Conservation (phyloP, 257 asterid genomes). For the Fraxinus cuspidata region DNA sequence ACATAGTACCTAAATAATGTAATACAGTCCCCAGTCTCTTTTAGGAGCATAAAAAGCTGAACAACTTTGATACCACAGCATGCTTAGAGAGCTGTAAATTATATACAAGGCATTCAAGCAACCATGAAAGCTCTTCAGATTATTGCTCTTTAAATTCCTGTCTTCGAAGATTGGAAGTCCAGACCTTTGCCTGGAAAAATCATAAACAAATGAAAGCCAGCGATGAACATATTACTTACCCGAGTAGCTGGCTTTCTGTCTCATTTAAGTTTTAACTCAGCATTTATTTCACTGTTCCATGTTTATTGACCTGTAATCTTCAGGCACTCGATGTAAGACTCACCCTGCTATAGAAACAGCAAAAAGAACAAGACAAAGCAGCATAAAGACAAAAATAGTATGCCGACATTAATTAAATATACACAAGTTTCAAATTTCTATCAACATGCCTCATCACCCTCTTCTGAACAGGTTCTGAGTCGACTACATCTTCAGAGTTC, state of each 20-base stretch:
- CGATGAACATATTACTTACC: slow-evolving; percentile 49
- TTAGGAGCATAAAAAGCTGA: slow-evolving; percentile 2
- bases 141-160: slow-evolving; percentile 18
- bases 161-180: slow-evolving; percentile 20
- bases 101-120: slow-evolving; percentile 23
- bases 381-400: slow-evolving; percentile 44
- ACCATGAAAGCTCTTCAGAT: slow-evolving; percentile 8
- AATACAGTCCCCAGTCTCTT: slow-evolving; percentile 23
- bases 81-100: slow-evolving; percentile 16
- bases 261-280: slow-evolving; percentile 1
- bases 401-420: not conserved
- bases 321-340: slow-evolving; percentile 59
- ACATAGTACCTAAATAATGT: not conserved
- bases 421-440: slow-evolving; percentile 14
- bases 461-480: slow-evolving; percentile 70
- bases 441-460: slow-evolving; percentile 69
- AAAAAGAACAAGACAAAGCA: slow-evolving; percentile 41
- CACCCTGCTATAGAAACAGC: slow-evolving; percentile 41
- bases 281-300: slow-evolving; percentile 7
- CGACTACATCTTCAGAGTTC: slow-evolving; percentile 65
- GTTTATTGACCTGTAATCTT: slow-evolving; percentile 15
- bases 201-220: slow-evolving; percentile 53
- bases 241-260: slow-evolving; percentile 47
- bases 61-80: slow-evolving; percentile 24
- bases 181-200: slow-evolving; percentile 36